Conservation (phyloP, 108 stramenopile species). For the Phaeodactylum tricornutum region DNA sequence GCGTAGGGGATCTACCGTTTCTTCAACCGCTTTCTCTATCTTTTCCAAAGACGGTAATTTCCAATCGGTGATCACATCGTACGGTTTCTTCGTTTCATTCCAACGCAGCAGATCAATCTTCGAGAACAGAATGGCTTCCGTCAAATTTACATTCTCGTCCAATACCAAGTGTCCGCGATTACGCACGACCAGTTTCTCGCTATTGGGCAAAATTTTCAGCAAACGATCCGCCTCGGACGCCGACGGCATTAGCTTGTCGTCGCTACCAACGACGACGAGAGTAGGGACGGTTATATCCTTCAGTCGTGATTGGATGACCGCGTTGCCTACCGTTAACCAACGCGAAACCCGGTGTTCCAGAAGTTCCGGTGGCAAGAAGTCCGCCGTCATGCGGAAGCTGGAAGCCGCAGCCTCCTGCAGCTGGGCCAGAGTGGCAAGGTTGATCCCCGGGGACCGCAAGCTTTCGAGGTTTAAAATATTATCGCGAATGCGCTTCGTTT, state of each 20-base stretch:
- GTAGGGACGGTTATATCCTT: slow-evolving; percentile 47
- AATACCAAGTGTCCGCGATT: slow-evolving; percentile 73
- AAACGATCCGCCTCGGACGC: slow-evolving; percentile 54
- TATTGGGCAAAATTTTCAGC: slow-evolving; percentile 39
- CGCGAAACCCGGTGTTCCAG: slow-evolving; percentile 58
- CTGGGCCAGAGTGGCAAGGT: background rate
- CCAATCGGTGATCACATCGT: slow-evolving; percentile 76
- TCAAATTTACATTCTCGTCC: slow-evolving; percentile 70
- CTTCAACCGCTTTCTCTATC: slow-evolving; percentile 32
- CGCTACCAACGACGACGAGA: slow-evolving; percentile 55
- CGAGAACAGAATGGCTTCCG: slow-evolving; percentile 73
- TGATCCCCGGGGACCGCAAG: too few species aligned
- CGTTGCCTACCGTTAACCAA: slow-evolving; percentile 62
- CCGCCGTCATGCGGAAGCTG: slow-evolving; percentile 45
- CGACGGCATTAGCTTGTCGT: slow-evolving; percentile 70
- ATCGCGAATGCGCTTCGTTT: slow-evolving; percentile 36
- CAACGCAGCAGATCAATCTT: slow-evolving; percentile 51
- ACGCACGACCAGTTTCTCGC: slow-evolving; percentile 42
- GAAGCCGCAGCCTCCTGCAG: slow-evolving; percentile 11
- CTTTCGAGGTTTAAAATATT: slow-evolving; percentile 20
- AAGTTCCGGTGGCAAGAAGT: slow-evolving; percentile 42
- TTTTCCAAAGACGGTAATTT: slow-evolving; percentile 43
- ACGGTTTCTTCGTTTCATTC: slow-evolving; percentile 23
- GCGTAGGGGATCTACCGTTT: slow-evolving; percentile 46
- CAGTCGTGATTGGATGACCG: slow-evolving; percentile 43